Conservation (phyloP, 805 yeast genomes). For the Ogataea paradorogensis region DNA sequence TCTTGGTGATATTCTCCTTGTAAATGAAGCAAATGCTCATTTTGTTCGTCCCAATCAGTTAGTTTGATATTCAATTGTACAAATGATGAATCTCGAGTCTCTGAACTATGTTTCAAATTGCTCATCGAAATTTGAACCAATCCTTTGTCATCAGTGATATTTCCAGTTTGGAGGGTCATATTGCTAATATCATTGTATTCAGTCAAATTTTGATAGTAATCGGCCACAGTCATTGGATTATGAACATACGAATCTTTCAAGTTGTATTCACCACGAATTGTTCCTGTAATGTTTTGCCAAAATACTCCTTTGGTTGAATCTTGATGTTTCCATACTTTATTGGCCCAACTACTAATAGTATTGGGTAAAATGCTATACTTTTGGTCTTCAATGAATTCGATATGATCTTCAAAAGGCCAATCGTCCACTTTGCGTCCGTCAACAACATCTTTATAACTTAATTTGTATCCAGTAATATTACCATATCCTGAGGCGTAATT, state of each 20-base stretch:
- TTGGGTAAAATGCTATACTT: slow-evolving; percentile 60
- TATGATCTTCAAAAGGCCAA: slow-evolving; percentile 50
- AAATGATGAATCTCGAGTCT: slow-evolving; percentile 29
- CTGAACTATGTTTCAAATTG: slow-evolving; percentile 15
- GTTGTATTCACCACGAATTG: slow-evolving; percentile 42
- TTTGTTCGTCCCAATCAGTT: slow-evolving; percentile 45
- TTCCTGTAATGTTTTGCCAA: slow-evolving; percentile 46
- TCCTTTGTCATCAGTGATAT: slow-evolving; percentile 29
- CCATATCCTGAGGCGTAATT: slow-evolving; percentile 57
- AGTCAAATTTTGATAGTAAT: slow-evolving; percentile 24
- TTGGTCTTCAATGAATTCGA: slow-evolving; percentile 47
- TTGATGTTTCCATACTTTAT: slow-evolving; percentile 48
- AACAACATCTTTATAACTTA: slow-evolving; percentile 59
- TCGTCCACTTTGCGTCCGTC: slow-evolving; percentile 44
- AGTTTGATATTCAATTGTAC: slow-evolving; percentile 33
- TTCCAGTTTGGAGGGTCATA: slow-evolving; percentile 17
- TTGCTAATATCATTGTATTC: slow-evolving; percentile 19
- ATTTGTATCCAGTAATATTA: slow-evolving; percentile 67
- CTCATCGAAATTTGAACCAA: slow-evolving; percentile 17
- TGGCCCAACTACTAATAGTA: slow-evolving; percentile 45
- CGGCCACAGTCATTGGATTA: slow-evolving; percentile 32
- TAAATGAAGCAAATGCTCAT: slow-evolving; percentile 48
- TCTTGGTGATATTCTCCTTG: slow-evolving; percentile 65
- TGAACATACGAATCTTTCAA: slow-evolving; percentile 19
- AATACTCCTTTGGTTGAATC: slow-evolving; percentile 21